A percentile compares a stretch with the other conserved stretches of the same genome.
These are phyloP conservation scores for Scytalidium sp. DNA, from an alignment of 2,329 filamentous ascomycete genomes.

Conservation along the genomic window DNA sequence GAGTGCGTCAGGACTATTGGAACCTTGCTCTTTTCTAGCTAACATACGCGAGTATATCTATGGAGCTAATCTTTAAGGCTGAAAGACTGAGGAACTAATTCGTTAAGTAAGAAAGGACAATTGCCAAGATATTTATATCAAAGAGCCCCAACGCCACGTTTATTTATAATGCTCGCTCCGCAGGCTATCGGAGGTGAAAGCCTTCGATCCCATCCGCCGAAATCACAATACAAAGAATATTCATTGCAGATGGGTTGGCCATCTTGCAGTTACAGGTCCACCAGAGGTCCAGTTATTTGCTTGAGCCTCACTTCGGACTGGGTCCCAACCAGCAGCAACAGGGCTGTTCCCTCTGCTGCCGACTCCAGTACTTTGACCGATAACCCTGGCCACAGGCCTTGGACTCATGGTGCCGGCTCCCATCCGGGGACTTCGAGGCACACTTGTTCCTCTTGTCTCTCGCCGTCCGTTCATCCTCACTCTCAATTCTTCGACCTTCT, in stretches of 20 bases:
- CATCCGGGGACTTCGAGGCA: constrained; percentile 26
- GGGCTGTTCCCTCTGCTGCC: constrained; percentile 23
- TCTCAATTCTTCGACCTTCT: constrained; percentile 34
- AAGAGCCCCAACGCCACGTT: not conserved
- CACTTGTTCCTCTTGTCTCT: constrained; percentile 24
- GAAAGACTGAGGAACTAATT: not conserved
- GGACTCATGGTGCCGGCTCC: constrained; percentile 22
- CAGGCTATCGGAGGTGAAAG: not conserved
- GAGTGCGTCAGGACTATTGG: too few relatives aligned
- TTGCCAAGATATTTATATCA: not conserved
- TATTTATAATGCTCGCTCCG: not conserved
- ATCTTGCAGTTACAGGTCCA: not conserved
- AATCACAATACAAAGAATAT: not conserved
- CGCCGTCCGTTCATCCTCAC: constrained; percentile 37
- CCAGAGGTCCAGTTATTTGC: not conserved
- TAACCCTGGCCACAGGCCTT: constrained; percentile 3
- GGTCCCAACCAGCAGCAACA: constrained; percentile 9
- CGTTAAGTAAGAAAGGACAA: not conserved
- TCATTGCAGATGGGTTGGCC: not conserved
- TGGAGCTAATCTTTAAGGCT: not conserved
- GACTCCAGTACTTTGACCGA: not conserved
- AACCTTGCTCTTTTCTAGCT: too few relatives aligned
- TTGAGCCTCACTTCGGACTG: not conserved
- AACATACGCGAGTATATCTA: not conserved
- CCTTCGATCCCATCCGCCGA: not conserved